A percentile compares a stretch with the other conserved stretches of the same genome.
Evolutionary conservation across 495 filamentous ascomycete genomes (phyloP).

Genomic region (Annulohypoxylon moriforme): DNA sequence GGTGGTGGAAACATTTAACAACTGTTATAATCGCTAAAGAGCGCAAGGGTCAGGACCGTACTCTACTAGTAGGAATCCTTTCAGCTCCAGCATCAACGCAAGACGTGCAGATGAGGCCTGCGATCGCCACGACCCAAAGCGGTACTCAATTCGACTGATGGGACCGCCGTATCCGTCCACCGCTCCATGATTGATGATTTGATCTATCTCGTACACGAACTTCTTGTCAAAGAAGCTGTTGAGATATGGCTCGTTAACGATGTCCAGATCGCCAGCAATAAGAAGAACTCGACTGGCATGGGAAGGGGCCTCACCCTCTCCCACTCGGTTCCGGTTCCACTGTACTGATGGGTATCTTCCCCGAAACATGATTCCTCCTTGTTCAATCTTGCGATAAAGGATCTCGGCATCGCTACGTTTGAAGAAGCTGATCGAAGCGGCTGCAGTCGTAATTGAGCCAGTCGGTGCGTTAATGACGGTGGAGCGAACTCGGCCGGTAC

Average conservation of each 20-base stretch:
- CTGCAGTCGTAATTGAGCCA: not conserved
- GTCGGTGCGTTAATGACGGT: conserved; percentile 15
- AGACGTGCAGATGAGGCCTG: conserved; percentile 52
- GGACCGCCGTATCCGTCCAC: not conserved
- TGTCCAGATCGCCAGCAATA: conserved; percentile 28
- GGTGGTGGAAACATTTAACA: no score
- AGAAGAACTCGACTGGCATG: conserved; percentile 35
- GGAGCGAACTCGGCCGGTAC: conserved; percentile 28
- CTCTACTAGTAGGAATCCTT: not conserved
- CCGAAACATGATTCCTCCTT: not conserved
- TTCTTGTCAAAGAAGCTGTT: conserved; percentile 30
- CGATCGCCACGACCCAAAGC: conserved; percentile 54
- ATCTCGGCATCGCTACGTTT: conserved; percentile 6
- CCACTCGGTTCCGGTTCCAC: conserved; percentile 33
- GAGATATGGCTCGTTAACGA: conserved; percentile 33
- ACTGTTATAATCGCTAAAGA: not conserved
- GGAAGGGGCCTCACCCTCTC: not conserved
- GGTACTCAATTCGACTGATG: conserved; percentile 45
- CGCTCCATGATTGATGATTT: conserved; percentile 30
- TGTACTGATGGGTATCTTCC: not conserved
- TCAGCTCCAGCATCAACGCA: conserved; percentile 46
- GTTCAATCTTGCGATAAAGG: not conserved
- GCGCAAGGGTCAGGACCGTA: conserved; percentile 35
- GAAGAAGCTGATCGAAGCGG: conserved; percentile 33
- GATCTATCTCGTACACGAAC: conserved; percentile 41